Conservation (phyloP, 352 stramenopile genomes). For the Saprolegnia diclina region DNA sequence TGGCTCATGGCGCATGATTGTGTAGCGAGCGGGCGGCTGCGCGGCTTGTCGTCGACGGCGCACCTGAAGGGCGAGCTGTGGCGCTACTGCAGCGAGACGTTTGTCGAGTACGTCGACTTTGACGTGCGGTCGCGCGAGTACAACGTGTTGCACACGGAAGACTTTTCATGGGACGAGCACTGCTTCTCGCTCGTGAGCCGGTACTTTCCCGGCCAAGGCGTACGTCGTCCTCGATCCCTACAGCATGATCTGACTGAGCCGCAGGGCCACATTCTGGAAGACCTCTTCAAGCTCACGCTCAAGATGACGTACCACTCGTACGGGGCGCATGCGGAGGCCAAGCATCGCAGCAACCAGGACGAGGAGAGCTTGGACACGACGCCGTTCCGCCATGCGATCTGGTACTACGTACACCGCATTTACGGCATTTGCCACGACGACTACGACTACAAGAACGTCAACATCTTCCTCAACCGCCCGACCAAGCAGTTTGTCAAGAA, state of each 20-base stretch:
- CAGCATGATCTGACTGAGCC: background rate
- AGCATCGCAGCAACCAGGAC: constrained; percentile 31
- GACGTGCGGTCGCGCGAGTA: constrained; percentile 77
- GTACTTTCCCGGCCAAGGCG: constrained; percentile 73
- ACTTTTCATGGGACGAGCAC: constrained; percentile 87
- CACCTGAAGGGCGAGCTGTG: constrained; percentile 56
- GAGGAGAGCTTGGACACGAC: constrained; percentile 50
- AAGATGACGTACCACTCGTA: constrained; percentile 82
- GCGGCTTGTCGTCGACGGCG: constrained; percentile 11
- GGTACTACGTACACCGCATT: constrained; percentile 85
- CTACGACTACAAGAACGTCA: constrained; percentile 83
- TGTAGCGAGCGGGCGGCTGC: constrained; percentile 1
- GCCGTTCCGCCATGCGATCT: constrained; percentile 77
- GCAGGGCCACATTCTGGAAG: constrained; percentile 70
- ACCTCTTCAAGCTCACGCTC: constrained; percentile 80
- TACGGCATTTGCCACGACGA: constrained; percentile 86
- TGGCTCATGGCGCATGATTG: background rate
- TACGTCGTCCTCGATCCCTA: constrained; percentile 13
- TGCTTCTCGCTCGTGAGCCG: constrained; percentile 80
- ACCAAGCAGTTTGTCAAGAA: constrained; percentile 87
- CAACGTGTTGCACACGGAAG: constrained; percentile 78
- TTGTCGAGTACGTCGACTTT: constrained; percentile 80
- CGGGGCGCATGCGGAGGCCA: constrained; percentile 25
- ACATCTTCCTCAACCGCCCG: constrained; percentile 71
- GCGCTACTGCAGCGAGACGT: constrained; percentile 73